Evolutionary conservation across 2,329 filamentous ascomycete genomes (phyloP).

Genomic region (Magnaporthales sp.): DNA sequence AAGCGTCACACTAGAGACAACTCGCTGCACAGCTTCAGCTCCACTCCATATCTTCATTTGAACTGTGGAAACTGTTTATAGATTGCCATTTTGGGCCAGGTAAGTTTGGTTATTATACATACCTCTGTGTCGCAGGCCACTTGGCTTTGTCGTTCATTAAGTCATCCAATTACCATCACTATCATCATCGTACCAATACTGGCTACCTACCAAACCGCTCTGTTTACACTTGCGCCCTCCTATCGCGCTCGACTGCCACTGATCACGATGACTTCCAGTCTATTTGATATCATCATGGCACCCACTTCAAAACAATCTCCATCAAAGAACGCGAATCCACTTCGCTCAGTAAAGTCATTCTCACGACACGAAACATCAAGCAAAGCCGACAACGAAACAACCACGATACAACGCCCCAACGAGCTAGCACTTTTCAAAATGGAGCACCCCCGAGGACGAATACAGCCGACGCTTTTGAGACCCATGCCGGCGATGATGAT

Average conservation of each 20-base stretch:
- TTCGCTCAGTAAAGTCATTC: slow-evolving; percentile 20
- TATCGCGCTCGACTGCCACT: slow-evolving; percentile 6
- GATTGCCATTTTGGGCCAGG: neutral
- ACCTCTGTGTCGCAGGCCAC: neutral
- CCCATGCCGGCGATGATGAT: slow-evolving; percentile 34
- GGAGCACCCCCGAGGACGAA: slow-evolving; percentile 19
- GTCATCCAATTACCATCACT: neutral
- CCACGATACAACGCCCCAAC: slow-evolving; percentile 23
- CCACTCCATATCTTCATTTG: neutral
- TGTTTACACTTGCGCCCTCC: neutral
- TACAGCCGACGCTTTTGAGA: slow-evolving; percentile 39
- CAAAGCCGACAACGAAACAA: slow-evolving; percentile 8
- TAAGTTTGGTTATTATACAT: neutral
- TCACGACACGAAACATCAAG: slow-evolving; percentile 12
- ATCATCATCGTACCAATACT: neutral
- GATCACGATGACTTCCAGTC: slow-evolving; percentile 18
- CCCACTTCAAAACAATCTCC: slow-evolving; percentile 9
- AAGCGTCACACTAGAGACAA: neutral
- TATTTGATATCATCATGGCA: slow-evolving; percentile 19
- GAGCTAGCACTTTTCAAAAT: slow-evolving; percentile 38
- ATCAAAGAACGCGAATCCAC: slow-evolving; percentile 15
- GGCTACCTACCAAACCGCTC: neutral
- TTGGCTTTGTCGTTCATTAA: neutral
- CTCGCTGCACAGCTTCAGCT: neutral
- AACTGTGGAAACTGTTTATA: neutral